These are phyloP conservation scores for Verbena officinalis DNA, from an alignment of 257 asterid species.

Conservation along the genomic window DNA sequence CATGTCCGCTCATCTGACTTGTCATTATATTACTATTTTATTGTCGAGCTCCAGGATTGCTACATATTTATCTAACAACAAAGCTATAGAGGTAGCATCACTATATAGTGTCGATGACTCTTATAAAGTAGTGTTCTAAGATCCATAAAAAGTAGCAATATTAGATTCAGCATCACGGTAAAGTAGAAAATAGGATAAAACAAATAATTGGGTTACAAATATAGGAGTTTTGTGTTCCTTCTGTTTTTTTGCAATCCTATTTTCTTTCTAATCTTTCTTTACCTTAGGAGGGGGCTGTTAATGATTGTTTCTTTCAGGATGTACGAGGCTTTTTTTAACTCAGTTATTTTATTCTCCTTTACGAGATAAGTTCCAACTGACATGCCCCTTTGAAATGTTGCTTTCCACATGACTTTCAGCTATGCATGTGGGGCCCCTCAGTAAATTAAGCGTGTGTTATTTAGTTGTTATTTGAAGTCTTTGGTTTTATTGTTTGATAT, in stretches of 20 bases:
- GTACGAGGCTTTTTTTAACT: neutral
- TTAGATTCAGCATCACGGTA: neutral
- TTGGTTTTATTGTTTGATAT: too few relatives aligned
- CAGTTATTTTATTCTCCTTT: neutral
- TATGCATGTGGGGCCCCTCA: too few relatives aligned
- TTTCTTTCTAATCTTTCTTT: neutral
- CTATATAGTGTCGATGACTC: slow-evolving; percentile 11
- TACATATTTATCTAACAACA: neutral
- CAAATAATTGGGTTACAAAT: too few relatives aligned
- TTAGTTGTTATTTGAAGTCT: too few relatives aligned
- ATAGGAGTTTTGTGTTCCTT: neutral
- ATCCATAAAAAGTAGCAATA: neutral
- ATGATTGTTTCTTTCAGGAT: neutral
- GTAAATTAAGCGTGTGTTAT: too few relatives aligned
- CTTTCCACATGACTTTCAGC: slow-evolving; percentile 1
- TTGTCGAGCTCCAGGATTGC: slow-evolving; percentile 3
- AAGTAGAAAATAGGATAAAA: slow-evolving; percentile 1
- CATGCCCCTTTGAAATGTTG: slow-evolving; percentile 2
- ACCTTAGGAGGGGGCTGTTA: neutral
- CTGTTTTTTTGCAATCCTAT: neutral
- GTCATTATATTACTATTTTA: neutral
- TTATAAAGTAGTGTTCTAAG: too few relatives aligned
- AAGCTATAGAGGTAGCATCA: neutral
- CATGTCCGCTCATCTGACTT: slow-evolving; percentile 7
- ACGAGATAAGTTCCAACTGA: neutral